A percentile compares a stretch with the other conserved stretches of the same genome.
Conservation (phyloP, 495 filamentous ascomycete species). For the Pyrenopolyporus hunteri region DNA sequence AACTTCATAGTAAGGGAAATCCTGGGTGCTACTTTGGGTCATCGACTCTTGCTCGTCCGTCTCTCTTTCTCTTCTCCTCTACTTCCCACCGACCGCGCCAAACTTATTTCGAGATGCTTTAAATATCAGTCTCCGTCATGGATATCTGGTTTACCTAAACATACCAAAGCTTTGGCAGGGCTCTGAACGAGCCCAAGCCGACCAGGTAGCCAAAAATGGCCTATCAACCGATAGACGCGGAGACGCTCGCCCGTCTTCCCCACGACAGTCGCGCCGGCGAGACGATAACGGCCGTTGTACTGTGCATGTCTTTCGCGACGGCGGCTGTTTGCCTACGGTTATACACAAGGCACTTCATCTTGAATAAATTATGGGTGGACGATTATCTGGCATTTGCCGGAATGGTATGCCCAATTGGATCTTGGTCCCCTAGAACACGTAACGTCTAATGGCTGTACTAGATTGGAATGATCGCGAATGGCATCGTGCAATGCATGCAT, state of each 20-base stretch:
- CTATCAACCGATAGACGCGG: neutral
- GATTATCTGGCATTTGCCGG: constrained; percentile 30
- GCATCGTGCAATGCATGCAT: constrained; percentile 27
- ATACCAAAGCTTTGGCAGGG: constrained; percentile 8
- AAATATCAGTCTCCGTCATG: constrained; percentile 19
- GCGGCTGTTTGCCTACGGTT: constrained; percentile 24
- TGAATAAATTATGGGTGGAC: constrained; percentile 23
- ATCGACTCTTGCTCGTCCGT: neutral
- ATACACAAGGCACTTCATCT: constrained; percentile 31
- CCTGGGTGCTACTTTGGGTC: neutral
- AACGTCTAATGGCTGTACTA: constrained; percentile 9
- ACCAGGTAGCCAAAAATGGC: neutral
- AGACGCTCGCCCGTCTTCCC: constrained; percentile 1
- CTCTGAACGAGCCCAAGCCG: constrained; percentile 1
- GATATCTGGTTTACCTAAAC: constrained; percentile 10
- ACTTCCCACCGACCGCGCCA: neutral
- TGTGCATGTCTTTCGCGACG: constrained; percentile 26
- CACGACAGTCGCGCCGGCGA: constrained; percentile 26
- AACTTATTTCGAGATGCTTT: constrained; percentile 9
- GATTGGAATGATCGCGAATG: constrained; percentile 29
- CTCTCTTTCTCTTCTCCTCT: constrained; percentile 2
- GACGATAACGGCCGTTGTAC: constrained; percentile 20
- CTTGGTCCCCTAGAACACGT: neutral
- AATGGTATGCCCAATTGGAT: constrained; percentile 17
- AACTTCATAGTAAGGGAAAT: constrained; percentile 21